A percentile compares a stretch with the other conserved stretches of the same genome.
These are phyloP conservation scores for Piromyces finnis DNA, from an alignment of 192 early-diverging fungal genomes.

Conservation along the genomic window DNA sequence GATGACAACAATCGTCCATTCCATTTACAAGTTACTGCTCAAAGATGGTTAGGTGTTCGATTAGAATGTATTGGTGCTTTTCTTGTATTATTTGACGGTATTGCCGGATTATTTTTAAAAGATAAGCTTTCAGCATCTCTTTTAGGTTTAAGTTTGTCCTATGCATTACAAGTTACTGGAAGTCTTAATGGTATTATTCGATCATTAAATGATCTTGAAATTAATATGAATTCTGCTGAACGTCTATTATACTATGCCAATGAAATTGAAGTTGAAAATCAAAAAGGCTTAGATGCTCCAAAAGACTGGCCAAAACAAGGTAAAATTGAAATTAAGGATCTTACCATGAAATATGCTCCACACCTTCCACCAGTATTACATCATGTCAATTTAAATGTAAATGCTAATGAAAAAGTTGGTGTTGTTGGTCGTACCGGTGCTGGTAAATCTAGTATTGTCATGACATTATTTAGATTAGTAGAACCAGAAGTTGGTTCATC, in stretches of 20 bases:
- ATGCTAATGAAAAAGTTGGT: slow-evolving; percentile 15
- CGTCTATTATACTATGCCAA: background rate
- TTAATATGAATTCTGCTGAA: background rate
- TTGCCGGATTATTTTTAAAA: background rate
- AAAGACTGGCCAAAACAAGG: slow-evolving; percentile 41
- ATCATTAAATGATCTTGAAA: background rate
- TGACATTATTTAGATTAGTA: slow-evolving; percentile 57
- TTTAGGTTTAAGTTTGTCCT: slow-evolving; percentile 72
- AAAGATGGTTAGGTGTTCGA: slow-evolving; percentile 42
- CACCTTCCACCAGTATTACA: slow-evolving; percentile 34
- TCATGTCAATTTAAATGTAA: slow-evolving; percentile 8
- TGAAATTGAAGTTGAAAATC: background rate
- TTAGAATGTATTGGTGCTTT: slow-evolving; percentile 66
- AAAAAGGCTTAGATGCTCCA: slow-evolving; percentile 4
- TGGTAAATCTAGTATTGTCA: slow-evolving; percentile 61
- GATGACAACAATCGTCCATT: slow-evolving; percentile 42
- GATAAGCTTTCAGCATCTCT: slow-evolving; percentile 33
- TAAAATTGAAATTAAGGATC: slow-evolving; percentile 22
- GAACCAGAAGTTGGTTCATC: slow-evolving; percentile 30
- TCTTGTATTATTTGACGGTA: slow-evolving; percentile 51
- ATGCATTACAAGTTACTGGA: slow-evolving; percentile 22
- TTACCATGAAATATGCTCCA: slow-evolving; percentile 47
- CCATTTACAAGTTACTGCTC: slow-evolving; percentile 19
- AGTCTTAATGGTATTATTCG: background rate
- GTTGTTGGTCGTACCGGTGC: slow-evolving; percentile 54